Percentiles rank a stretch among this genome's conserved stretches.
phyloP scores from a whole-genome alignment of 495 filamentous ascomycete genomes.

The Neurospora sublineolata region DNA sequence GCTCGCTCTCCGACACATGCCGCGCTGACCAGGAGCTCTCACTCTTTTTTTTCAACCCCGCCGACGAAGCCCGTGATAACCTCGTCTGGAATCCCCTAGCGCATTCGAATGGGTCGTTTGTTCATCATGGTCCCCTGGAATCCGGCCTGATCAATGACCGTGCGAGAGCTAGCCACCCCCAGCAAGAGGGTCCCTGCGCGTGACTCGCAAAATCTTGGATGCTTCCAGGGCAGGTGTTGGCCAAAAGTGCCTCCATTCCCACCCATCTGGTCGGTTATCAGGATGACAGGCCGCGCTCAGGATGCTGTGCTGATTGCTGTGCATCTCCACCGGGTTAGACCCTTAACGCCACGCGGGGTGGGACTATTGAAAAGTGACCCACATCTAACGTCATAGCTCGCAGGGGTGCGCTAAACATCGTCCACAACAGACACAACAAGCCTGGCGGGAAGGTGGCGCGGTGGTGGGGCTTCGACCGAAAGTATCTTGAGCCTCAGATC shows the following conservation, averaged over 20 bases:
- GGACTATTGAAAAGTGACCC: not conserved
- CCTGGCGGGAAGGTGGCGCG: not conserved
- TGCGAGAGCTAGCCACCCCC: not conserved
- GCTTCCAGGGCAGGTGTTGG: not conserved
- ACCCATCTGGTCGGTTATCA: not conserved
- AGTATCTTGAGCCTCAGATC: conserved; percentile 7
- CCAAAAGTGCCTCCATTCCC: not conserved
- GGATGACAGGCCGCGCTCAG: not conserved
- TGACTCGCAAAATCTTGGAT: not conserved
- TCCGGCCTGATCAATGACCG: not conserved
- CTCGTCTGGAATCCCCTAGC: not conserved
- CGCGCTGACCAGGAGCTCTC: not conserved
- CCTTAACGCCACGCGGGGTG: not conserved
- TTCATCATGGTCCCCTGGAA: not conserved
- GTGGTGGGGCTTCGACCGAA: not conserved
- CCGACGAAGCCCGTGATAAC: not conserved
- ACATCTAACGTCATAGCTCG: conserved; percentile 7
- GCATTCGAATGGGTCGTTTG: not conserved
- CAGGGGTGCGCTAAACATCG: not conserved
- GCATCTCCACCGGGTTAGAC: not conserved
- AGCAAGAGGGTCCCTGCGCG: not conserved
- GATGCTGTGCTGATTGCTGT: no score
- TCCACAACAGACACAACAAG: not conserved
- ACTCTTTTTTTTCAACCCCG: not conserved
- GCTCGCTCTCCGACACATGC: not conserved